These are phyloP conservation scores for Prunus yedoensis DNA, from an alignment of 331 rosid species.

Conservation along the genomic window DNA sequence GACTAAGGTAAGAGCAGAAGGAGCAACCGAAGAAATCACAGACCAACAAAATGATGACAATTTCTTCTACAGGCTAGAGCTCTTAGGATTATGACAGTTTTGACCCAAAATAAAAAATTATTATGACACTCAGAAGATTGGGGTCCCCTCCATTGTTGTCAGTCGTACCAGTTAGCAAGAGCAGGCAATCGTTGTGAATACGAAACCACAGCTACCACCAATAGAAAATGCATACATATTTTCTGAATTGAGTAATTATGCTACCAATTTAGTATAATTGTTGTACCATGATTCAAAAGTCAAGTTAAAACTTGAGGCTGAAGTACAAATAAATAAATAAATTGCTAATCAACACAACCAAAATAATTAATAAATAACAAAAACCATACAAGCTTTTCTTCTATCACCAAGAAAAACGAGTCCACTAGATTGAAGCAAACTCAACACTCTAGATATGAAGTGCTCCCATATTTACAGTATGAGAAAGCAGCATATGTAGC, in stretches of 20 bases:
- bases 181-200: not conserved
- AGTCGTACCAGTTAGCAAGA: not conserved
- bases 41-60: too few species aligned
- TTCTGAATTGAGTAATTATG: not conserved
- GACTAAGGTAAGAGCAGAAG: too few species aligned
- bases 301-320: not conserved
- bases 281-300: not conserved
- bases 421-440: conserved; percentile 39
- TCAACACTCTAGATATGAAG: conserved; percentile 49
- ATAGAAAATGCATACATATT: too few species aligned
- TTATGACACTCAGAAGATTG: conserved; percentile 7
- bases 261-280: not conserved
- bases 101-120: not conserved
- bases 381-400: conserved; percentile 37
- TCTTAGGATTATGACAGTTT: not conserved
- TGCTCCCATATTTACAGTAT: conserved; percentile 58
- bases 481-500: conserved; percentile 40
- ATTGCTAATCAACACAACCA: not conserved
- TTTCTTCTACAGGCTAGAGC: not conserved
- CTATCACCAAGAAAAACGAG: conserved; percentile 25
- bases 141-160: conserved; percentile 6
- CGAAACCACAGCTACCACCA: not conserved
- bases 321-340: not conserved
- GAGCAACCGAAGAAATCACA: too few species aligned
- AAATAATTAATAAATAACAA: conserved; percentile 18